Conservation (phyloP, 179 eudicot genomes). For the Beta corolliflora region DNA sequence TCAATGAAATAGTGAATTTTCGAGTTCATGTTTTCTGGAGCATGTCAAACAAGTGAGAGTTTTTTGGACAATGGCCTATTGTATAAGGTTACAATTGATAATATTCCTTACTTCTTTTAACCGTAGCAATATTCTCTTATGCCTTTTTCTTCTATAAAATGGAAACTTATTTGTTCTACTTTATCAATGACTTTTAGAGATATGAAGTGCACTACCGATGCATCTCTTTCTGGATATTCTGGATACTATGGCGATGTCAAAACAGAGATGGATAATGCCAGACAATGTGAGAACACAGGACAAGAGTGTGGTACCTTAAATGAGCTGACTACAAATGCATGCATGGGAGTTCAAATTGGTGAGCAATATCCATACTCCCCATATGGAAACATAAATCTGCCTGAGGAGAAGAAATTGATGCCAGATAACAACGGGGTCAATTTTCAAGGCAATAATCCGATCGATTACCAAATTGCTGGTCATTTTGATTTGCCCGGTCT, state of each 20-base stretch:
- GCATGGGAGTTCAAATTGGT: constrained; percentile 60
- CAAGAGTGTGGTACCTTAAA: constrained; percentile 50
- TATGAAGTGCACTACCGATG: constrained; percentile 54
- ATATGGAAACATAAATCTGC: constrained; percentile 43
- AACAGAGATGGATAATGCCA: constrained; percentile 43
- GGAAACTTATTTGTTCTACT: background rate
- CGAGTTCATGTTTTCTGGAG: too few relatives aligned
- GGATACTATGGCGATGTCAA: constrained; percentile 44
- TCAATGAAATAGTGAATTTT: too few relatives aligned
- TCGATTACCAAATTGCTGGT: constrained; percentile 56
- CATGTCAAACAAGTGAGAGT: too few relatives aligned
- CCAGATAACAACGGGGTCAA: constrained; percentile 40
- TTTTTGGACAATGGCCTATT: too few relatives aligned
- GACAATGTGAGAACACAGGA: constrained; percentile 43
- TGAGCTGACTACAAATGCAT: constrained; percentile 47
- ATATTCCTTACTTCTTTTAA: background rate
- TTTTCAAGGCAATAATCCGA: constrained; percentile 47
- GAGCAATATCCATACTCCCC: constrained; percentile 66
- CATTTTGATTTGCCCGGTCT: constrained; percentile 59
- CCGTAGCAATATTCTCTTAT: background rate
- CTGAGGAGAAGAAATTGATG: constrained; percentile 49
- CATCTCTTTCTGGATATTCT: constrained; percentile 48
- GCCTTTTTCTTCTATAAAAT: background rate
- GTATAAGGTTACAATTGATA: background rate
- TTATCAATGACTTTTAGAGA: constrained; percentile 40